phyloP scores from a whole-genome alignment of 352 stramenopile genomes.

The Peronospora farinosa region DNA sequence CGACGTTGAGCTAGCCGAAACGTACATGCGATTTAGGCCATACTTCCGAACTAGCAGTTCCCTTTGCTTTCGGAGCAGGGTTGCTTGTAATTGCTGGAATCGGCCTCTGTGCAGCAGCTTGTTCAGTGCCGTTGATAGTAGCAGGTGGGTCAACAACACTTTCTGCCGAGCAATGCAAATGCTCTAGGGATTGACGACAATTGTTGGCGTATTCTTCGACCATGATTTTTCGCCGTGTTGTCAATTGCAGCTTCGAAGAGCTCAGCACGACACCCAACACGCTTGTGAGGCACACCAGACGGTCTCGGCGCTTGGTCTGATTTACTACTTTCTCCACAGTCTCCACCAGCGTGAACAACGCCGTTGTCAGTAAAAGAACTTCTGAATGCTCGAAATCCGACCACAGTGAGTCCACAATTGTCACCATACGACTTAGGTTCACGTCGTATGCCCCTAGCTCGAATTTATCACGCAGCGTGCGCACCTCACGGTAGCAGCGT shows the following conservation, averaged over 20 bases:
- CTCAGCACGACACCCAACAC: slow-evolving; percentile 33
- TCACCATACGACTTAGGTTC: slow-evolving; percentile 41
- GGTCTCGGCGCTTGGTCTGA: slow-evolving; percentile 33
- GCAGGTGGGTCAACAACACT: slow-evolving; percentile 1
- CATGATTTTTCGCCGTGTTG: slow-evolving; percentile 25
- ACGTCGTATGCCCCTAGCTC: slow-evolving; percentile 33
- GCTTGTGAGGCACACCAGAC: slow-evolving; percentile 44
- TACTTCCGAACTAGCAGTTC: background rate
- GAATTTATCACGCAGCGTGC: slow-evolving; percentile 36
- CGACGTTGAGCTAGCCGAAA: slow-evolving; percentile 22
- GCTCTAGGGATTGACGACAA: slow-evolving; percentile 35
- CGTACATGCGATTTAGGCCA: slow-evolving; percentile 31
- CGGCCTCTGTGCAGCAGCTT: background rate
- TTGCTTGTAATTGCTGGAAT: background rate
- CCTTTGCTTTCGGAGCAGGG: background rate
- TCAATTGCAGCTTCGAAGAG: slow-evolving; percentile 26
- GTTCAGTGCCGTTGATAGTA: background rate
- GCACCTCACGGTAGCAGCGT: slow-evolving; percentile 28
- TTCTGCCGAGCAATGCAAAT: slow-evolving; percentile 18
- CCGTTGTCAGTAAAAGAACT: slow-evolving; percentile 26
- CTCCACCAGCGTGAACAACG: slow-evolving; percentile 40
- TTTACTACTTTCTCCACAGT: slow-evolving; percentile 37
- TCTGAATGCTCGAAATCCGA: slow-evolving; percentile 30
- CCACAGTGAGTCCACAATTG: slow-evolving; percentile 42
- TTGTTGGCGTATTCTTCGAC: slow-evolving; percentile 41